These are phyloP conservation scores for Dunaliella primolecta DNA, from an alignment of 139 green algal genomes.

Conservation along the genomic window DNA sequence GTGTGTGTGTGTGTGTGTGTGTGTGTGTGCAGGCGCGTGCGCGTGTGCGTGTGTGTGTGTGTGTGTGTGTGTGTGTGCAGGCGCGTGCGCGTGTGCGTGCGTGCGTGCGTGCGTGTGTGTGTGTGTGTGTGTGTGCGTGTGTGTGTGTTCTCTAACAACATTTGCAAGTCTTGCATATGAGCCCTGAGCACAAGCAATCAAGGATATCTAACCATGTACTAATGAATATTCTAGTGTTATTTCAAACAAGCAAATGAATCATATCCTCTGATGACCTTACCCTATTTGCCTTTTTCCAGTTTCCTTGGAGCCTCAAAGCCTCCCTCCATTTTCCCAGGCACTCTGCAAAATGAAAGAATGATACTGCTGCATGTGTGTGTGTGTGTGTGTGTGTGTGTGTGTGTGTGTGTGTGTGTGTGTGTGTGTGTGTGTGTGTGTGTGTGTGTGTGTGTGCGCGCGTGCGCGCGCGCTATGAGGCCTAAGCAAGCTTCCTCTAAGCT, in stretches of 20 bases:
- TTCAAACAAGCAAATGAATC: background rate
- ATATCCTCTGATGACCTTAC: background rate
- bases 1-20: background rate
- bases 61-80: background rate
- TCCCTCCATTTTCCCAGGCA: background rate
- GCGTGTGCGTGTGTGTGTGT: background rate
- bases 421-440: no score
- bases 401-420: no score
- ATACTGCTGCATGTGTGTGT: no score
- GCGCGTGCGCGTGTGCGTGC: background rate
- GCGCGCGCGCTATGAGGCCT: no score
- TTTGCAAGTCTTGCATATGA: background rate
- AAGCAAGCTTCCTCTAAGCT: no score
- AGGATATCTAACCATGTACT: no score
- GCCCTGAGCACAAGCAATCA: no score
- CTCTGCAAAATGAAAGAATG: no score
- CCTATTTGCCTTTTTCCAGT: background rate
- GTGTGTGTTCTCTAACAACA: background rate
- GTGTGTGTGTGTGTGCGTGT: background rate
- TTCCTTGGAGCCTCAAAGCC: background rate
- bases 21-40: background rate
- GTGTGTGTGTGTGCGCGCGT: no score
- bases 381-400: no score
- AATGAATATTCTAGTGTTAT: no score
- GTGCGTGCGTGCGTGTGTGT: background rate